These are phyloP conservation scores for Umbilicaria muhlenbergii DNA, from an alignment of 495 filamentous ascomycete genomes.

Conservation along the genomic window DNA sequence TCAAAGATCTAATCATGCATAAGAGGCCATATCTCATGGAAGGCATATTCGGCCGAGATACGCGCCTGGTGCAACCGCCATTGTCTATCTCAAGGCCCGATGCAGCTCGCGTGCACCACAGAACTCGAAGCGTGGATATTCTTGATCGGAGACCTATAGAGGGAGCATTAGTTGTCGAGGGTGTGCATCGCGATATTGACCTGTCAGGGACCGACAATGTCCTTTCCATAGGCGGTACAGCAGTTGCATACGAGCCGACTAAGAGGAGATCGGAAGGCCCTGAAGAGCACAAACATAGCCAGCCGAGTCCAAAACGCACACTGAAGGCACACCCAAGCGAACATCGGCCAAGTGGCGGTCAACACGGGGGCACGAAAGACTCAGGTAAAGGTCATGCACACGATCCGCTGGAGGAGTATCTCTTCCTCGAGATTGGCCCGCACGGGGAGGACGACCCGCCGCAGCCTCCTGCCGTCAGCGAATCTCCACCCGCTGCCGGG, in stretches of 20 bases:
- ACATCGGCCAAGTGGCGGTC: conserved; percentile 4
- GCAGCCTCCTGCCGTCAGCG: conserved; percentile 44
- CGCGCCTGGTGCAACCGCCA: conserved; percentile 41
- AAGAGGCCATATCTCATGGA: conserved; percentile 34
- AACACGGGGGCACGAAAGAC: conserved; percentile 7
- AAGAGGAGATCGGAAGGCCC: conserved; percentile 8
- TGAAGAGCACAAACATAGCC: conserved; percentile 1
- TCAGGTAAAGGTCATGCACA: conserved; percentile 47
- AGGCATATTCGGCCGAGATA: conserved; percentile 39
- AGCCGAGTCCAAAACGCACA: conserved; percentile 4
- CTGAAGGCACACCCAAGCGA: conserved; percentile 11
- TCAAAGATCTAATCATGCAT: conserved; percentile 46
- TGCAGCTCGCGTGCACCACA: conserved; percentile 16
- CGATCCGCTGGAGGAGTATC: conserved; percentile 43
- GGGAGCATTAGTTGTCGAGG: conserved; percentile 31
- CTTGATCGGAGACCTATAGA: conserved; percentile 34
- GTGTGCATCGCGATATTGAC: conserved; percentile 23
- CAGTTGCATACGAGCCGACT: conserved; percentile 6
- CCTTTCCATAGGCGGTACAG: conserved; percentile 5
- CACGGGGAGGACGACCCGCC: conserved; percentile 15
- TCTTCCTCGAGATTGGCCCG: conserved; percentile 62
- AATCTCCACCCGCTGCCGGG: conserved; percentile 60
- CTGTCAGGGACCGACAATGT: conserved; percentile 2
- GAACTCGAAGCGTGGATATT: conserved; percentile 32
- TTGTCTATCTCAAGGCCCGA: conserved; percentile 35